Conservation (phyloP, 306 rosid species). For the Vachellia pachyceras region DNA sequence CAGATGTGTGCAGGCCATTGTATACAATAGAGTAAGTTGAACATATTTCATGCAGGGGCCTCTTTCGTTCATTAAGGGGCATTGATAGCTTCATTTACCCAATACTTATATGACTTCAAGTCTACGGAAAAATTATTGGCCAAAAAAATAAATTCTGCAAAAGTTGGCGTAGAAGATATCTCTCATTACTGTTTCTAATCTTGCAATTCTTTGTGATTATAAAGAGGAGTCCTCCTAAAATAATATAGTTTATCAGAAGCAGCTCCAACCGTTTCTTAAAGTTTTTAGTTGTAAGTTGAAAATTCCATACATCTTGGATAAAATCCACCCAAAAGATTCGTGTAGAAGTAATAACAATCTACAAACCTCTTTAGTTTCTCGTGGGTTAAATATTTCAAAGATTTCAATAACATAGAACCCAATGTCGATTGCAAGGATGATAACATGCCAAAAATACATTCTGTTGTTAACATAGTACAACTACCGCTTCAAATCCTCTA, state of each 20-base stretch:
- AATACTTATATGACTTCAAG: not conserved
- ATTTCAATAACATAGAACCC: too few relatives aligned
- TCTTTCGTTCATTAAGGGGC: not conserved
- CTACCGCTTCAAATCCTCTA: not conserved
- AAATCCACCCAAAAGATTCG: too few relatives aligned
- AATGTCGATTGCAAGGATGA: too few relatives aligned
- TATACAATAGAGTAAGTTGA: not conserved
- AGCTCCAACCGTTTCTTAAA: not conserved
- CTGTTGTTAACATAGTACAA: too few relatives aligned
- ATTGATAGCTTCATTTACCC: not conserved
- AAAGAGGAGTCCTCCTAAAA: not conserved
- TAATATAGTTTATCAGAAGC: not conserved
- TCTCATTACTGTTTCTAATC: not conserved
- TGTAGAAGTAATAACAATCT: too few relatives aligned
- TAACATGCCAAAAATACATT: not conserved
- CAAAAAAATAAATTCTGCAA: not conserved
- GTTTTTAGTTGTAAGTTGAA: not conserved
- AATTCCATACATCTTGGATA: too few relatives aligned
- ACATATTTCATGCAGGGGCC: not conserved
- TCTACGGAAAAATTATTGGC: not conserved
- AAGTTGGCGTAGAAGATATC: not conserved
- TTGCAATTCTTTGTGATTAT: not conserved
- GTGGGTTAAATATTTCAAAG: too few relatives aligned
- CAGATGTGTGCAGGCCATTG: not conserved
- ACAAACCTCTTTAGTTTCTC: too few relatives aligned